These are phyloP conservation scores for Naganishia sp. DNA, from an alignment of 1,284 basidiomycete genomes.

Conservation along the genomic window DNA sequence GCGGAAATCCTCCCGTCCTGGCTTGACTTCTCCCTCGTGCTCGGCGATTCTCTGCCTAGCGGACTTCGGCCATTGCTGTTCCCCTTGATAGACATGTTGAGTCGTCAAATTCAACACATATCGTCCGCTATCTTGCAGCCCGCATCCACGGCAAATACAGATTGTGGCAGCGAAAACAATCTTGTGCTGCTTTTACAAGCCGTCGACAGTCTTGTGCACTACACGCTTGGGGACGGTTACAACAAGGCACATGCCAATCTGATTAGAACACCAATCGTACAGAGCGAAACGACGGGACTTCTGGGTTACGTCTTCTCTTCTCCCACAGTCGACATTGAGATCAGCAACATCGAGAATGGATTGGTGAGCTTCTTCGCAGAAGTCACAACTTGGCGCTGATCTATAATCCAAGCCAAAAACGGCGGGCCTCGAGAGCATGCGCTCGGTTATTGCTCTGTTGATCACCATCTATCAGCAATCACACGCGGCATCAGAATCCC, in stretches of 20 bases:
- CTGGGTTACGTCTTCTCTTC: slow-evolving; percentile 24
- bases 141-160: neutral
- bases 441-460: slow-evolving; percentile 16
- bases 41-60: slow-evolving; percentile 77
- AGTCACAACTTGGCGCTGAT: neutral
- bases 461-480: slow-evolving; percentile 7
- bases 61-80: slow-evolving; percentile 67
- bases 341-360: slow-evolving; percentile 16
- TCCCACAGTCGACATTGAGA: slow-evolving; percentile 1
- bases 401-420: slow-evolving; percentile 2
- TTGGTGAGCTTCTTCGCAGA: neutral
- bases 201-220: slow-evolving; percentile 22
- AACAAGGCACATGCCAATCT: slow-evolving; percentile 4
- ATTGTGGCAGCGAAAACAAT: slow-evolving; percentile 13
- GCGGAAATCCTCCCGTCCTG: slow-evolving; percentile 85
- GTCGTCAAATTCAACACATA: slow-evolving; percentile 62
- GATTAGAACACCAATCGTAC: neutral
- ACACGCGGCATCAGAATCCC: neutral
- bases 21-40: slow-evolving; percentile 94
- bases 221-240: slow-evolving; percentile 24
- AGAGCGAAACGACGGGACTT: slow-evolving; percentile 13
- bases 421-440: slow-evolving; percentile 24
- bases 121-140: neutral
- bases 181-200: slow-evolving; percentile 12
- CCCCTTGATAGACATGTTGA: slow-evolving; percentile 78